These are phyloP conservation scores for Primulina eburnea DNA, from an alignment of 257 asterid genomes.

Conservation along the genomic window DNA sequence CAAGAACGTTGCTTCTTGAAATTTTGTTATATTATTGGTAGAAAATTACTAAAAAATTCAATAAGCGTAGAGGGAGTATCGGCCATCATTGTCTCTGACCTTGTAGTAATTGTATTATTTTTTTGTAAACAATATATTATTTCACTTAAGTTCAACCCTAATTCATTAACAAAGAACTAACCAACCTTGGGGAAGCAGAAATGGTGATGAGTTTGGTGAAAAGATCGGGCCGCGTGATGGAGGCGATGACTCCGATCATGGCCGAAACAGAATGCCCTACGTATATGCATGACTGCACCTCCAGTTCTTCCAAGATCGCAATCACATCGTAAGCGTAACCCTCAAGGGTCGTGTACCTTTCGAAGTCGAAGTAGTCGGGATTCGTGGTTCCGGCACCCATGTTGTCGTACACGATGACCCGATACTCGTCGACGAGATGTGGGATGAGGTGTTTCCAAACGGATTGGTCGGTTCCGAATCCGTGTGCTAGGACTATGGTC, in stretches of 20 bases:
- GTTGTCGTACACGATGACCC: conserved; percentile 33
- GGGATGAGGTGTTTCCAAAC: conserved; percentile 42
- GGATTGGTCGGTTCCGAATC: conserved; percentile 42
- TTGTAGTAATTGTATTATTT: background rate
- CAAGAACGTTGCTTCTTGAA: background rate
- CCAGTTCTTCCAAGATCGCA: conserved; percentile 35
- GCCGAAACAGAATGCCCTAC: conserved; percentile 38
- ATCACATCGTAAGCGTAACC: conserved; percentile 39
- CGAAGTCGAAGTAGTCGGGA: conserved; percentile 40
- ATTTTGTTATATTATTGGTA: background rate
- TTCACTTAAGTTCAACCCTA: background rate
- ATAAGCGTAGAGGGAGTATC: background rate
- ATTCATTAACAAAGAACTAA: background rate
- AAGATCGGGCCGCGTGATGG: conserved; percentile 34
- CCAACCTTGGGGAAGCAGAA: conserved; percentile 39
- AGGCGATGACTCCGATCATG: conserved; percentile 31
- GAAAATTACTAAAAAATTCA: background rate
- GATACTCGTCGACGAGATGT: conserved; percentile 27
- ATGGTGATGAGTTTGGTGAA: conserved; percentile 37
- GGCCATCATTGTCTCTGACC: background rate
- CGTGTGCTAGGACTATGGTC: conserved; percentile 35
- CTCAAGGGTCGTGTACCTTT: conserved; percentile 32
- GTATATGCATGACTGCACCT: conserved; percentile 28
- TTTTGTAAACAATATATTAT: background rate
- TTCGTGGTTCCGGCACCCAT: conserved; percentile 42